Base-by-base conservation (phyloP, 352 stramenopile genomes). In the Phytophthora macrochlamydospora region DNA sequence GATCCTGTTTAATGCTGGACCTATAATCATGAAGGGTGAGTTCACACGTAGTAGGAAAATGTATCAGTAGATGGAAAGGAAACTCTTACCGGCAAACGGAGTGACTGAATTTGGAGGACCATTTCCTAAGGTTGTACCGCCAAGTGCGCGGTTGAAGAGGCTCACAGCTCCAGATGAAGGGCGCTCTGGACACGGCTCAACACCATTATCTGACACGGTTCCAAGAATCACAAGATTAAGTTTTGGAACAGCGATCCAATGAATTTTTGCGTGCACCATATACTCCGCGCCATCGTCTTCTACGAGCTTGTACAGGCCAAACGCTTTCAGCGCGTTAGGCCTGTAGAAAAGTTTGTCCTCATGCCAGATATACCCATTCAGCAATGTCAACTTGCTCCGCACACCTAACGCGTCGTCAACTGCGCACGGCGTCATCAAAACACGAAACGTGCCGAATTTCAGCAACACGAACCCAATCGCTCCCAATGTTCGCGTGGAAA, bases 361-460 rank as follows among this genome's bases (percentile, higher is more conserved):
- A 18, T 70, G 57, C 52, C 37, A 68, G 7, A 55, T 5, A 31
- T 75, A 75, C 9, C 62, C 63, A 28, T 33, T 61, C 30, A 76
- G 30, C 32, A 69, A 46, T 29, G 69, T 62, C 44, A 73, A n/a
- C 29, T 76, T 76, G 37, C 49, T 62, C 32, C 63, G 58, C 12
- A 51, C 43, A 3, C 64, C 54, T 4, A 76, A 13, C 30, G 33
- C 59, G 51, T 46, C 24, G 29, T 76, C 58, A 28, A 76, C 68
- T 6, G 52, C 69, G 18, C 64, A 73, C 0, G 44, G 51, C 30
- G 57, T 50, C 14, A 29, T 29, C 33, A 76, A 46, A 0, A 70
- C 52, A 5, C 35, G 38, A 8, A 71, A 29, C 13, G 42, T 59
- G 2, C 62, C 54, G 37, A 65, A 75, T 28, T 51, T 44, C 37